Percentiles rank a stretch among this genome's conserved stretches.
Evolutionary conservation across 2,329 filamentous ascomycete genomes (phyloP).

Genomic region (Capronia americana): DNA sequence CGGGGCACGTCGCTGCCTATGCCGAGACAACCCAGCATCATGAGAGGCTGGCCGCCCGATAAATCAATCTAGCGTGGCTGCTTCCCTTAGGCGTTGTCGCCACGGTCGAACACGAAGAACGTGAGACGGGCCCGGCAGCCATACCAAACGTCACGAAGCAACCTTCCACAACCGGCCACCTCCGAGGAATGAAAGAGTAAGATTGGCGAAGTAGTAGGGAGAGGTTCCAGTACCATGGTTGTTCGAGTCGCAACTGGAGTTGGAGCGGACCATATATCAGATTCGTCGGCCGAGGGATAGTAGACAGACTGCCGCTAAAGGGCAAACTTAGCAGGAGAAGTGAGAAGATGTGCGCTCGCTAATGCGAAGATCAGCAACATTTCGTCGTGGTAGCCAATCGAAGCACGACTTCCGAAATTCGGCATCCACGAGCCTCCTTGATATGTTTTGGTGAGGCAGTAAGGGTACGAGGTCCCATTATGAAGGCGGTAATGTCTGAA

Average conservation of each 20-base stretch:
- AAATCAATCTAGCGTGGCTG: neutral
- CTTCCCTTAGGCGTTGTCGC: neutral
- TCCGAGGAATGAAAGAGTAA: neutral
- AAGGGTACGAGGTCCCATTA: neutral
- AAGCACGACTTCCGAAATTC: neutral
- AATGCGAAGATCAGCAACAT: neutral
- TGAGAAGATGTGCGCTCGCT: neutral
- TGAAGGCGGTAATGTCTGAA: neutral
- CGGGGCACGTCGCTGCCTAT: neutral
- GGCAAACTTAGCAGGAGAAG: neutral
- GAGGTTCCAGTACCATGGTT: slow-evolving; percentile 6
- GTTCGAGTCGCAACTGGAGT: neutral
- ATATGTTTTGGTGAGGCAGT: neutral
- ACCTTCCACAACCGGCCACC: neutral
- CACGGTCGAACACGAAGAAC: neutral
- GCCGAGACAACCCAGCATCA: neutral
- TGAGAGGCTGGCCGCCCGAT: neutral
- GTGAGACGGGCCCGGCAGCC: neutral
- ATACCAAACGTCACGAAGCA: neutral
- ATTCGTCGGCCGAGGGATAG: neutral
- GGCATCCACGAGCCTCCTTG: neutral
- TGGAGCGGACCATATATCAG: neutral
- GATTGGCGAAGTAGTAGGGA: neutral
- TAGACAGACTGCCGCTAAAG: too few species aligned
- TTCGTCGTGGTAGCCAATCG: neutral